A percentile compares a stretch with the other conserved stretches of the same genome.
These are phyloP conservation scores for Coniosporium tulheliwenetii DNA, from an alignment of 2,329 filamentous ascomycete species.

Conservation along the genomic window DNA sequence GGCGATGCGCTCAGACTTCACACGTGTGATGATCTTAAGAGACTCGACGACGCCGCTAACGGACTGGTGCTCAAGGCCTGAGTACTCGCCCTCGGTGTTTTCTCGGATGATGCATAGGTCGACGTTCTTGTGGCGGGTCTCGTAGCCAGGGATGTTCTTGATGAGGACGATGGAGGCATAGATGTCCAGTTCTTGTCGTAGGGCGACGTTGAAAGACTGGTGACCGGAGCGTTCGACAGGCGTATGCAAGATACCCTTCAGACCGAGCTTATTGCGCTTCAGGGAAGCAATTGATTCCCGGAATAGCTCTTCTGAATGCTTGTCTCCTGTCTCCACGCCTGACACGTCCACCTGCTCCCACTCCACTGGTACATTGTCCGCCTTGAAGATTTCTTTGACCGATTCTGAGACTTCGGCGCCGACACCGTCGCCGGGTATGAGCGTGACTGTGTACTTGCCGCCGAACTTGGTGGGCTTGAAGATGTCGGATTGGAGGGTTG, in stretches of 20 bases:
- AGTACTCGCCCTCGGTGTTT: conserved; percentile 99
- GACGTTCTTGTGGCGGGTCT: conserved; percentile 92
- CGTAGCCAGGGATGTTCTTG: conserved; percentile 98
- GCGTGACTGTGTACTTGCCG: conserved; percentile 96
- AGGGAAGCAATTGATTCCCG: conserved; percentile 88
- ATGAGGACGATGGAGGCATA: conserved; percentile 95
- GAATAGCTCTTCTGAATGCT: conserved; percentile 89
- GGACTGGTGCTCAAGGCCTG: conserved; percentile 94
- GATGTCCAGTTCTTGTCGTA: conserved; percentile 98
- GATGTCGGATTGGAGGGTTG: conserved; percentile 73
- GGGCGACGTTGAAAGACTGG: conserved; percentile 98
- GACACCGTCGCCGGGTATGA: conserved; percentile 96
- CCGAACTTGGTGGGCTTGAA: conserved; percentile 99
- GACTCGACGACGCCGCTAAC: conserved; percentile 95
- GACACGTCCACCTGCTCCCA: conserved; percentile 98
- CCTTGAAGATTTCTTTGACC: conserved; percentile 99
- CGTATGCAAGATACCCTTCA: conserved; percentile 98
- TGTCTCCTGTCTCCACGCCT: conserved; percentile 70
- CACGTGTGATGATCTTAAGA: conserved; percentile 98
- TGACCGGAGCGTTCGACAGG: conserved; percentile 93
- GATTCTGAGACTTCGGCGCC: conserved; percentile 95
- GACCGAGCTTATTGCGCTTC: conserved; percentile 94
- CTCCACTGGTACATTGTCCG: conserved; percentile 94
- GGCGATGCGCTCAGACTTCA: conserved; percentile 97
- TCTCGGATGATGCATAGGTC: conserved; percentile 99